Evolutionary conservation across 1,284 basidiomycete species (phyloP).

Genomic region (Cryptococcus floricola): DNA sequence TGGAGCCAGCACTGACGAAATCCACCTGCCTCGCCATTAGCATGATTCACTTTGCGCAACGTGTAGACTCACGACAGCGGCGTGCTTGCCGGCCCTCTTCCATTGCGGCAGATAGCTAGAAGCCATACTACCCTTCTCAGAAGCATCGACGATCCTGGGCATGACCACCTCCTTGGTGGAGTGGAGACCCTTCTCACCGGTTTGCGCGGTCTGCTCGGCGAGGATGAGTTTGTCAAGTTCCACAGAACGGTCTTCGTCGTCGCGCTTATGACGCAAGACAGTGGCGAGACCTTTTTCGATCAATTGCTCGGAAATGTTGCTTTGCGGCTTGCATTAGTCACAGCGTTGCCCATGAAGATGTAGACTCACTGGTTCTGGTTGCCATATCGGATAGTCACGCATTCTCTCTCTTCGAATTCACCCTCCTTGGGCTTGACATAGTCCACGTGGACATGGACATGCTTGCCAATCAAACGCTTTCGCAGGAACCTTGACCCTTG

Average conservation of each 20-base stretch:
- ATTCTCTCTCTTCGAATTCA: slow-evolving; percentile 87
- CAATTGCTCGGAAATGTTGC: slow-evolving; percentile 86
- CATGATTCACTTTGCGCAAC: not conserved
- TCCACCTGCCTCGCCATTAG: slow-evolving; percentile 56
- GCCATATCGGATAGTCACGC: slow-evolving; percentile 81
- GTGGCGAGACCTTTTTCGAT: slow-evolving; percentile 89
- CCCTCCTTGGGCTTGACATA: slow-evolving; percentile 89
- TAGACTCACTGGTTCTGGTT: slow-evolving; percentile 63
- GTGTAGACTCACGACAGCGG: slow-evolving; percentile 58
- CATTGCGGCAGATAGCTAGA: slow-evolving; percentile 83
- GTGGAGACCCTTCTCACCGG: slow-evolving; percentile 82
- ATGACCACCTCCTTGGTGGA: slow-evolving; percentile 77
- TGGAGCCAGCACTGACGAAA: slow-evolving; percentile 86
- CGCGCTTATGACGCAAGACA: slow-evolving; percentile 84
- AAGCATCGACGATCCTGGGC: slow-evolving; percentile 77
- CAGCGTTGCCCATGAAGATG: not conserved
- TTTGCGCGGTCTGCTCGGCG: slow-evolving; percentile 78
- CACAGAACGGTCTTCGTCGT: slow-evolving; percentile 89
- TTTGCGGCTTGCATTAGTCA: slow-evolving; percentile 39
- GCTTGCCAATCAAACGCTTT: slow-evolving; percentile 85
- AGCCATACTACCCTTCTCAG: slow-evolving; percentile 75
- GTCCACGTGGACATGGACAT: slow-evolving; percentile 75
- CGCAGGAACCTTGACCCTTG: slow-evolving; percentile 63
- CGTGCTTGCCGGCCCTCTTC: slow-evolving; percentile 79
- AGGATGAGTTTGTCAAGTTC: slow-evolving; percentile 94